Conservation (phyloP, 176 grass and related monocot genomes). For the Sorghum bicolor region DNA sequence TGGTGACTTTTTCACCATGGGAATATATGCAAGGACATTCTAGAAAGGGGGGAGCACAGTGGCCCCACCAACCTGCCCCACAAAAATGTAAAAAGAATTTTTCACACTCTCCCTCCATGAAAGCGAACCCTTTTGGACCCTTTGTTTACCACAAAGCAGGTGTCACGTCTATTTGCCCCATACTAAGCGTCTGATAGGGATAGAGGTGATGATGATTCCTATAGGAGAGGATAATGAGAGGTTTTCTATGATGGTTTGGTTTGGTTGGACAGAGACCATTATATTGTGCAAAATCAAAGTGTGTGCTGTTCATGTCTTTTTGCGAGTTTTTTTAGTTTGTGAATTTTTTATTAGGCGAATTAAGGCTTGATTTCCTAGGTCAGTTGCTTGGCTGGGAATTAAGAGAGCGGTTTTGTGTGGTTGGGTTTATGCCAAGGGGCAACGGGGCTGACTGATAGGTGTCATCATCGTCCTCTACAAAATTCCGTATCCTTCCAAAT, state of each 20-base stretch:
- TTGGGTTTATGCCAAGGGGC: not conserved
- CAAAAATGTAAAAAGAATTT: not conserved
- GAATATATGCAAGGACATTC: not conserved
- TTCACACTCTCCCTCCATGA: not conserved
- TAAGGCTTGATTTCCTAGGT: slow-evolving; percentile 31
- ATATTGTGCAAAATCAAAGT: not conserved
- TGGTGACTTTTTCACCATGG: not conserved
- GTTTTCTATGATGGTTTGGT: not conserved
- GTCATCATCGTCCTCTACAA: not conserved
- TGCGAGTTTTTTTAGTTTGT: not conserved
- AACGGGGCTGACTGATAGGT: not conserved
- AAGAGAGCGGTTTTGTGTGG: not conserved
- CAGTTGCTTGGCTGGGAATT: not conserved
- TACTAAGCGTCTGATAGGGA: slow-evolving; percentile 26
- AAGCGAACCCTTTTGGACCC: slow-evolving; percentile 22
- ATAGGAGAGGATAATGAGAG: not conserved
- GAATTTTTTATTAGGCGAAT: not conserved
- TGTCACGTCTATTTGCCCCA: slow-evolving; percentile 26
- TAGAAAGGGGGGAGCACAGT: slow-evolving; percentile 11
- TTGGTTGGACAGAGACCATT: not conserved
- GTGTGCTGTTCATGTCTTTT: slow-evolving; percentile 6
- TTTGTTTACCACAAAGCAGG: slow-evolving; percentile 23
- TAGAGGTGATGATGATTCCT: slow-evolving; percentile 25
- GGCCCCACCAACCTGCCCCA: slow-evolving; percentile 5
- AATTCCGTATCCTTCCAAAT: slow-evolving; percentile 7